Evolutionary conservation across 352 stramenopile species (phyloP).

Genomic region (Phytopythium boreale): DNA sequence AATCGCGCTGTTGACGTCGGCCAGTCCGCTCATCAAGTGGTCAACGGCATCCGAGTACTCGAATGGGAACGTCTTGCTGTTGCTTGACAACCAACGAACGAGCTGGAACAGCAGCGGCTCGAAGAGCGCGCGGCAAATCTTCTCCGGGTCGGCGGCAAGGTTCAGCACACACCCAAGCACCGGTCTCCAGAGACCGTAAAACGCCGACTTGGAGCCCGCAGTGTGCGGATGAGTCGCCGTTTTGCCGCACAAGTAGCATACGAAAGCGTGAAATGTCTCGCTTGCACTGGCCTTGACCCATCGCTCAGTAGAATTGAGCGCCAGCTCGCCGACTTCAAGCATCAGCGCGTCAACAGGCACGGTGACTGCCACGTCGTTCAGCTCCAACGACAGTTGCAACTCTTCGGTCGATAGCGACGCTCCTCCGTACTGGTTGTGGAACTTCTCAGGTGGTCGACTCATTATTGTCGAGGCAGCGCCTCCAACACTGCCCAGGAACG

Average conservation of each 20-base stretch:
- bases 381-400: conserved; percentile 40
- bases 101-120: conserved; percentile 73
- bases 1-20: conserved; percentile 41
- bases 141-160: conserved; percentile 66
- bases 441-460: conserved; percentile 24
- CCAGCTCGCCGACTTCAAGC: conserved; percentile 44
- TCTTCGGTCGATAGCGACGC: conserved; percentile 21
- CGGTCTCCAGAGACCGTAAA: conserved; percentile 51
- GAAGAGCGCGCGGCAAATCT: conserved; percentile 68
- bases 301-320: conserved; percentile 47
- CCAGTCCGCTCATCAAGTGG: conserved; percentile 50
- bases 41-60: conserved; percentile 67
- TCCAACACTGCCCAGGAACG: conserved; percentile 51
- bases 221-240: conserved; percentile 63
- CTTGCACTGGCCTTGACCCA: conserved; percentile 55
- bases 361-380: conserved; percentile 37
- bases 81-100: conserved; percentile 60
- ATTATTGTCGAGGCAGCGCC: conserved; percentile 46
- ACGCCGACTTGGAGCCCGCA: conserved; percentile 57
- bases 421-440: conserved; percentile 11
- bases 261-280: conserved; percentile 68
- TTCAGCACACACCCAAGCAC: conserved; percentile 49
- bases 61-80: conserved; percentile 54
- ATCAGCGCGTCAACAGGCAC: conserved; percentile 51
- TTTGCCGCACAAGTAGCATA: conserved; percentile 68